phyloP scores from a whole-genome alignment of 805 yeast species.

The Saccharomycopsis sp. region DNA sequence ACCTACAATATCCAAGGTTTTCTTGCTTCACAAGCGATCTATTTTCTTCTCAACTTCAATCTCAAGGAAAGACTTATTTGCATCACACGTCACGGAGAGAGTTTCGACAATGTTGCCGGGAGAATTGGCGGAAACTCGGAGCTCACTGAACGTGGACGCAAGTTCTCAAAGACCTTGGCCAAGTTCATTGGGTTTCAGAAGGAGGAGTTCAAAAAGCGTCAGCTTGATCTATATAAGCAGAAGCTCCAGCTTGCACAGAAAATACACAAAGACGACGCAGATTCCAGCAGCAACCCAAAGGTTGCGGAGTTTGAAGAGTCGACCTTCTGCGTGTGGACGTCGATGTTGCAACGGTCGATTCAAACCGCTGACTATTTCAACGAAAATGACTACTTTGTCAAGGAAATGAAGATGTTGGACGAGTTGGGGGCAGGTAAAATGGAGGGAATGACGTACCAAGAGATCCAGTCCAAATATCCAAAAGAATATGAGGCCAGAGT shows the following conservation, averaged over 20 bases:
- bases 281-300: no score
- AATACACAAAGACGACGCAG: conserved; percentile 26
- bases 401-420: conserved; percentile 87
- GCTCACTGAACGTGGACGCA: conserved; percentile 73
- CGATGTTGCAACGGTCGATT: conserved; percentile 71
- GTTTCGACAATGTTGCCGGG: conserved; percentile 77
- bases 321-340: conserved; percentile 85
- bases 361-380: conserved; percentile 73
- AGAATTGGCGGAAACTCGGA: conserved; percentile 87
- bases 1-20: conserved; percentile 86
- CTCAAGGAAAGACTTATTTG: conserved; percentile 85
- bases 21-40: conserved; percentile 87
- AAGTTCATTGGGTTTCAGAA: conserved; percentile 69
- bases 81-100: conserved; percentile 94
- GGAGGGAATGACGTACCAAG: conserved; percentile 89
- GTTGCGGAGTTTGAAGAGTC: conserved; percentile 40
- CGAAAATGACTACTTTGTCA: conserved; percentile 66
- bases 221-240: conserved; percentile 46
- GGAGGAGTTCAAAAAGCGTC: conserved; percentile 56
- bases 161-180: conserved; percentile 65
- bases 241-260: conserved; percentile 28
- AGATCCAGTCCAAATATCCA: conserved; percentile 67
- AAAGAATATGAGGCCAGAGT: conserved; percentile 73
- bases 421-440: conserved; percentile 89
- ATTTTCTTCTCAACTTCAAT: conserved; percentile 83